Evolutionary conservation across 2,329 filamentous ascomycete genomes (phyloP), one percentile per base, ranked within the genome.

Genomic region (Shiraia sp.): DNA sequence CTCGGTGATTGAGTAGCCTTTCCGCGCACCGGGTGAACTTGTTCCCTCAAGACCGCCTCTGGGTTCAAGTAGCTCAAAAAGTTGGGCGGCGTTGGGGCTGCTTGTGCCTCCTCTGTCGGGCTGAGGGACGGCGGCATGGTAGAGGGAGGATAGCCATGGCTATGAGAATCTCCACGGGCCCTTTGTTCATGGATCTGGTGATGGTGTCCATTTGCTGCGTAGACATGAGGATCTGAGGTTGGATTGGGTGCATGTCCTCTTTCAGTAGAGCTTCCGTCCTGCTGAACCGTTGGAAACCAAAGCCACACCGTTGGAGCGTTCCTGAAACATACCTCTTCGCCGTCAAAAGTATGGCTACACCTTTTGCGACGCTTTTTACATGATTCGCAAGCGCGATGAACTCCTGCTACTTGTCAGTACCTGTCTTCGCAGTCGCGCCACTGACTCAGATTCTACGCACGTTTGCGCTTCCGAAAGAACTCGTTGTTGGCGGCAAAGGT

Each of bases 51-150:
- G 8, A 72, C 70, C n/a, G 74, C 68, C 47, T 75, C 73, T 4
- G 75, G 75, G 27, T 71, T 73, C 39, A 76, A 55, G 42, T 76
- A 75, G 37, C 73, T 72, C 30, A 75, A 53, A 45, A 76, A 75
- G 36, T 71, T 70, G 13, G 69, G 64, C 12, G 69, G 66, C 23
- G 63, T 70, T 33, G 59, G 54, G 17, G 59, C 46, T 12, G 57
- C 55, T 31, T 53, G 54, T n/a, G 59, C 59, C 19, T 64, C 62
- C 24, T 52, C 51, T 19, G 50, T 53, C 35, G 65, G 61, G 36
- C 60, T 67, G 36, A 59, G 62, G 25, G 49, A 44, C 54, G 64
- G 61, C 40, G 59, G 51, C 61, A 66, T 66, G 47, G 42, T 56
- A 40, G 59, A 53, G 37, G 56, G 51, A 29, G 55, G 43, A 49